phyloP scores from a whole-genome alignment of 305 asterid genomes.

The Solanum hybrid region DNA sequence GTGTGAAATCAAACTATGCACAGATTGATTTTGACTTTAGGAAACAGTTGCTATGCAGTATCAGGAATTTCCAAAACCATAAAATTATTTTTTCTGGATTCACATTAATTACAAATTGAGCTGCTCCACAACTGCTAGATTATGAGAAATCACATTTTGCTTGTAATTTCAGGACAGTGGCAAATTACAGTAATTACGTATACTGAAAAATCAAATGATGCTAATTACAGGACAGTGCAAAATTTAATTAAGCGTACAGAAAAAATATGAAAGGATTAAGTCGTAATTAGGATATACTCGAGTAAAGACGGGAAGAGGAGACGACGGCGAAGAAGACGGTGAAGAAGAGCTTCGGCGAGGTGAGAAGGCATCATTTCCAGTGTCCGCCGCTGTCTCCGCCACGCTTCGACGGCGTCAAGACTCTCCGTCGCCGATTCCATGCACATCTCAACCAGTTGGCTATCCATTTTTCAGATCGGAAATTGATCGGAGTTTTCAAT shows the following conservation, averaged over 20 bases:
- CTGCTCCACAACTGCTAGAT: not conserved
- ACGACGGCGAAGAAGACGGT: conserved; percentile 64
- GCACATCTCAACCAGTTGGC: conserved; percentile 57
- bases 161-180: not conserved
- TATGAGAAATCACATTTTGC: not conserved
- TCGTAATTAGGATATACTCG: conserved; percentile 31
- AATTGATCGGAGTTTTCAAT: not conserved
- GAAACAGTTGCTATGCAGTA: not conserved
- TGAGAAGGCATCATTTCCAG: conserved; percentile 72
- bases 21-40: not conserved
- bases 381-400: conserved; percentile 91
- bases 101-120: not conserved
- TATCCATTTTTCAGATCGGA: conserved; percentile 5
- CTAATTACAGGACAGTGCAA: not conserved
- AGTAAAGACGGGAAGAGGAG: conserved; percentile 74
- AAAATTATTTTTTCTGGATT: not conserved
- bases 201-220: not conserved
- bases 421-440: conserved; percentile 64
- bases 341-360: conserved; percentile 65
- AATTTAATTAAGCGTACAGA: not conserved
- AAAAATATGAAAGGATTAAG: not conserved
- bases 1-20: not conserved
- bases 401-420: conserved; percentile 53
- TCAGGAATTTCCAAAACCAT: not conserved
- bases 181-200: not conserved